A percentile compares a stretch with the other conserved stretches of the same genome.
phyloP scores from a whole-genome alignment of 2,329 filamentous ascomycete species.

The Apiospora pterosperma region DNA sequence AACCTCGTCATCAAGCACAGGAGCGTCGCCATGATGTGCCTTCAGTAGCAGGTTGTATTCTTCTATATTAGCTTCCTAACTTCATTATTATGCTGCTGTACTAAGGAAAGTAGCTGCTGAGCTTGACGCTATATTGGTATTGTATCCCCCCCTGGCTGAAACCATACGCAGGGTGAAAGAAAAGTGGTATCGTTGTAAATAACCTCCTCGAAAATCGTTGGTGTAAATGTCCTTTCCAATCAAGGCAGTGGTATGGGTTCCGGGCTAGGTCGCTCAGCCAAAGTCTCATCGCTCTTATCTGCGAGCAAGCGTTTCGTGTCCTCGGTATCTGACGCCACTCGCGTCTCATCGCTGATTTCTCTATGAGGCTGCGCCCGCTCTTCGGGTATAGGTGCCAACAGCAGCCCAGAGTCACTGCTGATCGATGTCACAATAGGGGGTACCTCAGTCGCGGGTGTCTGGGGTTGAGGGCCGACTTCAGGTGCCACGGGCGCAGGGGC shows the following conservation, averaged over 20 bases:
- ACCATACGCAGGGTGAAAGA: neutral
- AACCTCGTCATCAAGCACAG: neutral
- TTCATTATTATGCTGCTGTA: too few relatives aligned
- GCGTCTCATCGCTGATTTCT: conserved; percentile 25
- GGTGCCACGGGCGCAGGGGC: conserved; percentile 3
- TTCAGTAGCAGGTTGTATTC: too few relatives aligned
- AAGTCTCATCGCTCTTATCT: conserved; percentile 1
- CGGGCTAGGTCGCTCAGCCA: neutral
- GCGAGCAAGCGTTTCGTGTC: conserved; percentile 6
- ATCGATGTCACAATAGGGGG: neutral
- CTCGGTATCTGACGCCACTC: conserved; percentile 9
- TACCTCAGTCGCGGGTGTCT: neutral
- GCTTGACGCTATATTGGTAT: too few relatives aligned
- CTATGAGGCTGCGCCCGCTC: conserved; percentile 19
- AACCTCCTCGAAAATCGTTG: neutral
- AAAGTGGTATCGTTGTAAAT: conserved; percentile 1
- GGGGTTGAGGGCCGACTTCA: conserved; percentile 2
- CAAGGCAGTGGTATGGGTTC: neutral
- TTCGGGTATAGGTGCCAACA: conserved; percentile 18
- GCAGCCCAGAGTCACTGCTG: conserved; percentile 9
- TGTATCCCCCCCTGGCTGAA: neutral
- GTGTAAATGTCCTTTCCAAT: neutral
- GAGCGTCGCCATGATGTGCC: too few relatives aligned
- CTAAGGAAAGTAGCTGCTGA: too few relatives aligned
- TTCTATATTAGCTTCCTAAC: too few relatives aligned